Percentiles rank a stretch among this genome's conserved stretches.
Conservation (phyloP, 2,329 filamentous ascomycete genomes). For the Colletotrichum truncatum region DNA sequence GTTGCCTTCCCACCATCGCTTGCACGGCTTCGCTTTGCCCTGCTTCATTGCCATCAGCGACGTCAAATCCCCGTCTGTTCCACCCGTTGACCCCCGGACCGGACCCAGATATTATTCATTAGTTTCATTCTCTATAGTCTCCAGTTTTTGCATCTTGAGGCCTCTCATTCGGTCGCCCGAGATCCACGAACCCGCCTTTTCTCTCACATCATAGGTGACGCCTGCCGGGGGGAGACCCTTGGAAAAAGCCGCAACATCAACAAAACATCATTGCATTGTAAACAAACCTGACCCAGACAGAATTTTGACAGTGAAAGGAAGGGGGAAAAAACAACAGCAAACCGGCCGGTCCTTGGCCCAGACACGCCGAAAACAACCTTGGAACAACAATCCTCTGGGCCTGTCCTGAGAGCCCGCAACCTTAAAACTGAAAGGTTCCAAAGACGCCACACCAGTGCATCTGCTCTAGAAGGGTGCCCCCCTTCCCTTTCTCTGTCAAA, state of each 20-base stretch:
- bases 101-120: constrained; percentile 27
- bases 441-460: constrained; percentile 26
- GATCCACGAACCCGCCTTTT: constrained; percentile 21
- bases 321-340: not conserved
- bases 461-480: constrained; percentile 27
- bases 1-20: constrained; percentile 3
- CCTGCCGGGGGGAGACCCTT: constrained; percentile 9
- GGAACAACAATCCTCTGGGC: constrained; percentile 18
- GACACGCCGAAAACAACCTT: constrained; percentile 21
- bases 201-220: constrained; percentile 16
- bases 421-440: constrained; percentile 20
- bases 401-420: constrained; percentile 24
- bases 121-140: constrained; percentile 8
- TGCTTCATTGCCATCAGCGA: constrained; percentile 23
- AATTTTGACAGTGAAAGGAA: not conserved
- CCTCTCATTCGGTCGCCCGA: constrained; percentile 26
- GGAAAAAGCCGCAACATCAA: constrained; percentile 28
- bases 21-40: constrained; percentile 18
- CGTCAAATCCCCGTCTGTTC: constrained; percentile 27
- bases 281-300: constrained; percentile 23
- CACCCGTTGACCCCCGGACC: constrained; percentile 14
- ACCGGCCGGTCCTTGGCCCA: constrained; percentile 4
- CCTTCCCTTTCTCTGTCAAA: constrained; percentile 20
- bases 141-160: constrained; percentile 5
- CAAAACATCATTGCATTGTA: constrained; percentile 15